phyloP scores from a whole-genome alignment of 2,329 filamentous ascomycete species.

The Fusarium solani-melongenae region DNA sequence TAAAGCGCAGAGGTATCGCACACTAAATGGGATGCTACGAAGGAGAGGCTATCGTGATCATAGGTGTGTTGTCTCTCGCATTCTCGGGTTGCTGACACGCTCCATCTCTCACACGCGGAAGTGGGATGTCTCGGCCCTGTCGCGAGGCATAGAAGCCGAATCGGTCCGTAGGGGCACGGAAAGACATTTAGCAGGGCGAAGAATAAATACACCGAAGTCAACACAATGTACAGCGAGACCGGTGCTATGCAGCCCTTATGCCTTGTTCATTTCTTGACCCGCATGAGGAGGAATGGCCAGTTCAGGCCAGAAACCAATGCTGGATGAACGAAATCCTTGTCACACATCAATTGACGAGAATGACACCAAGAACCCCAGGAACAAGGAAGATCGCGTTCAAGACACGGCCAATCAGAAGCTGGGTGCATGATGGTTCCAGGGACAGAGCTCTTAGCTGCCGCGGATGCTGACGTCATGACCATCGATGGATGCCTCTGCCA shows the following conservation, averaged over 20 bases:
- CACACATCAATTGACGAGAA: neutral
- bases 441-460: conserved; percentile 14
- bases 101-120: neutral
- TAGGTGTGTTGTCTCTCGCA: neutral
- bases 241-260: neutral
- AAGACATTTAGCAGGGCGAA: neutral
- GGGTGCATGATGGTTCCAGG: conserved; percentile 27
- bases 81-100: neutral
- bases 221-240: neutral
- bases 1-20: neutral
- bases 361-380: neutral
- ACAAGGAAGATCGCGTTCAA: neutral
- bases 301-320: neutral
- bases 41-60: neutral
- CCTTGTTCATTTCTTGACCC: neutral
- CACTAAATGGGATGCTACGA: neutral
- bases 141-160: neutral
- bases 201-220: neutral
- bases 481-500: neutral
- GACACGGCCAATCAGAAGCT: conserved; percentile 11
- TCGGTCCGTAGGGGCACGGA: neutral
- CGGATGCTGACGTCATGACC: conserved; percentile 30
- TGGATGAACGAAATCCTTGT: neutral
- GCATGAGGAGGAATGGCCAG: neutral
- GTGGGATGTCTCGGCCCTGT: neutral